A percentile compares a stretch with the other conserved stretches of the same genome.
These are phyloP conservation scores for Curvularia spicifera DNA, from an alignment of 2,329 filamentous ascomycete genomes.

Conservation along the genomic window DNA sequence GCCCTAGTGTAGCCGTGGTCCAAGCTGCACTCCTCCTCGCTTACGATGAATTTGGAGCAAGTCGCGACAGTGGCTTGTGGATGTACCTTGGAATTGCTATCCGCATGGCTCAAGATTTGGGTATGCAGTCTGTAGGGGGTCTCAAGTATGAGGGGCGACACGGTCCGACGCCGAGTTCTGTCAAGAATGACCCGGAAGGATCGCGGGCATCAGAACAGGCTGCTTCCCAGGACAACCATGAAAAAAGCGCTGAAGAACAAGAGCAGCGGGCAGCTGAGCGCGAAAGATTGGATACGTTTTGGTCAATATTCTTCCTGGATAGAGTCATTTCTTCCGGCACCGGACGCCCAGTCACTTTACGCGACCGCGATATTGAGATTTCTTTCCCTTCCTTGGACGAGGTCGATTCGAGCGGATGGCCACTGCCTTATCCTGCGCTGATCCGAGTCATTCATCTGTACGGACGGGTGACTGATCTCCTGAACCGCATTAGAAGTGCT, in stretches of 20 bases:
- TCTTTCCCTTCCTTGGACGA: constrained; percentile 67
- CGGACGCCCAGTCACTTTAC: constrained; percentile 80
- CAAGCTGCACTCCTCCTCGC: constrained; percentile 84
- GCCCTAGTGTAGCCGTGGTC: constrained; percentile 80
- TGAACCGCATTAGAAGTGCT: constrained; percentile 79
- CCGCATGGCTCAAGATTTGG: constrained; percentile 79
- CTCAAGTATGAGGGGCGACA: constrained; percentile 64
- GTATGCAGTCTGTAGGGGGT: constrained; percentile 81
- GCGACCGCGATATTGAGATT: constrained; percentile 84
- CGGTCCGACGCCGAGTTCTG: constrained; percentile 62
- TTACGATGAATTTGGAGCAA: constrained; percentile 87
- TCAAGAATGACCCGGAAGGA: constrained; percentile 50
- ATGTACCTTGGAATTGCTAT: constrained; percentile 92
- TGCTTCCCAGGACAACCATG: constrained; percentile 55
- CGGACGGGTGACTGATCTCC: constrained; percentile 79
- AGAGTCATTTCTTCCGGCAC: constrained; percentile 87
- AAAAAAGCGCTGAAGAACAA: constrained; percentile 44
- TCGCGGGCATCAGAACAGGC: constrained; percentile 53
- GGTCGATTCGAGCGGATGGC: constrained; percentile 67
- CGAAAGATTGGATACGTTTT: constrained; percentile 85
- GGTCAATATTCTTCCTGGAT: constrained; percentile 88
- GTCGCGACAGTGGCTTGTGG: constrained; percentile 88
- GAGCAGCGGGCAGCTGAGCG: constrained; percentile 74
- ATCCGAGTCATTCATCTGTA: constrained; percentile 87
- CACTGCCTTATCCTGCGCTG: constrained; percentile 78